Evolutionary conservation across 139 green algal species (phyloP).

Genomic region (Chlamydomonas incerta): DNA sequence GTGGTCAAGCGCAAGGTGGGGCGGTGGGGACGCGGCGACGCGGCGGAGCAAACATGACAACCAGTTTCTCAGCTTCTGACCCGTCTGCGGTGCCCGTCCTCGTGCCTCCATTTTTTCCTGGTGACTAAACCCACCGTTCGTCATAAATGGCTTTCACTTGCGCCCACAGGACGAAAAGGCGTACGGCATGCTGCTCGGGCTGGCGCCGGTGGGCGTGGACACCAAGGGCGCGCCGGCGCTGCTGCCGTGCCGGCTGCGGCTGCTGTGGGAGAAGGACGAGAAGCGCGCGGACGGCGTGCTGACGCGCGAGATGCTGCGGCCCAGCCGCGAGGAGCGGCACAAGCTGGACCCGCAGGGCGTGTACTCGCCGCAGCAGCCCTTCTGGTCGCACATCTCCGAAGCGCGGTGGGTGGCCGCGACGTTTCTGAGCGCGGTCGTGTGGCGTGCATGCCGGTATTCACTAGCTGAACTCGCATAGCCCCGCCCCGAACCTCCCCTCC

Average conservation of each 20-base stretch:
- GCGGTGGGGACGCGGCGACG: no score
- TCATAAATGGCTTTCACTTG: no score
- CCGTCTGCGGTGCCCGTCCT: no score
- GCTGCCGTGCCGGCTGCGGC: constrained; percentile 61
- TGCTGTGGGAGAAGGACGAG: constrained; percentile 53
- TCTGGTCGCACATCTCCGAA: constrained; percentile 68
- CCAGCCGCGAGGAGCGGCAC: constrained; percentile 47
- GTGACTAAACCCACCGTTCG: no score
- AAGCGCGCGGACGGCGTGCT: constrained; percentile 27
- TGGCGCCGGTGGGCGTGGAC: constrained; percentile 61
- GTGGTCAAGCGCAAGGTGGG: constrained; percentile 39
- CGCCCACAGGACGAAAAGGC: constrained; percentile 37
- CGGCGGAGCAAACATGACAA: no score
- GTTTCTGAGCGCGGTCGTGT: no score
- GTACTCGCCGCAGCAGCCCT: constrained; percentile 75
- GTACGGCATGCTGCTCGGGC: constrained; percentile 48
- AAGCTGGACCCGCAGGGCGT: constrained; percentile 60
- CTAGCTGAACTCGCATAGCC: no score
- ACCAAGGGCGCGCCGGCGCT: constrained; percentile 77
- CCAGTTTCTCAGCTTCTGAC: no score
- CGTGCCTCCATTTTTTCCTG: no score
- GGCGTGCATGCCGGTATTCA: no score
- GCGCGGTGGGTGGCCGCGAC: constrained; percentile 58
- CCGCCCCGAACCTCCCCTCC: no score
- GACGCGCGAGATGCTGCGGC: constrained; percentile 37